Evolutionary conservation across 768 basidiomycete species (phyloP), one percentile per base, ranked within the genome.

Genomic region (Collybia mongolica): DNA sequence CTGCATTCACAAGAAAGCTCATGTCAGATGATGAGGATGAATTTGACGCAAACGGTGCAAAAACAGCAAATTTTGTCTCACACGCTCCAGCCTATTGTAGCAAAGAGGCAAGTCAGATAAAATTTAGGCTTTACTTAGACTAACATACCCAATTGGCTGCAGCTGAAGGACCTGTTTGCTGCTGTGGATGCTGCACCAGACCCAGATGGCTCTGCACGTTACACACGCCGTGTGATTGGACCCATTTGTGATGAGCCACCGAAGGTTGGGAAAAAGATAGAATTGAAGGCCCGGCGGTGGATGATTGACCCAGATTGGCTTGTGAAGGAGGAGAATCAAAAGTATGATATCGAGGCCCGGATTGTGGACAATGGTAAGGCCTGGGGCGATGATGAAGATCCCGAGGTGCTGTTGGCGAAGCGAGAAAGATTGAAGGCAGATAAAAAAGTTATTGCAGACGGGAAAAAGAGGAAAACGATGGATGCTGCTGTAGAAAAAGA

Each of bases 251-350:
- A 56, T 37, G 17, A 42, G 15, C 55, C 53, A 9, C 57, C 54
- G 9, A 55, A 39, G n/a, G 17, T n/a, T 17, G 39, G 52, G 4
- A 55, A 44, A 12, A 51, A 44, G 11, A 9, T 59, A 17, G 49
- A 48, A 5, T 47, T 41, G n/a, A 17, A 46, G n/a, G 59, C 49
- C 15, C 48, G 48, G 5, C 40, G 49, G 9, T 65, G 62, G 62
- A 65, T 63, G 64, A 44, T 65, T 17, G 29, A 52, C 22, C n/a
- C 35, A 1, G 56, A 49, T 5, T 63, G 58, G 58, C 54, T 61
- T 9, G 38, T 19, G 1, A 39, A 54, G 15, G 44, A 41, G 7
- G 48, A 49, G 7, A 54, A 65, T 40, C 18, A 35, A 18, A 26
- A 43, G 14, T 60, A 35, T 17, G 54, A 60, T 41, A 18, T 18